Evolutionary conservation across 345 rosid genomes (phyloP), one percentile per base, ranked within the genome.

Genomic region (Rhodomyrtus tomentosa): DNA sequence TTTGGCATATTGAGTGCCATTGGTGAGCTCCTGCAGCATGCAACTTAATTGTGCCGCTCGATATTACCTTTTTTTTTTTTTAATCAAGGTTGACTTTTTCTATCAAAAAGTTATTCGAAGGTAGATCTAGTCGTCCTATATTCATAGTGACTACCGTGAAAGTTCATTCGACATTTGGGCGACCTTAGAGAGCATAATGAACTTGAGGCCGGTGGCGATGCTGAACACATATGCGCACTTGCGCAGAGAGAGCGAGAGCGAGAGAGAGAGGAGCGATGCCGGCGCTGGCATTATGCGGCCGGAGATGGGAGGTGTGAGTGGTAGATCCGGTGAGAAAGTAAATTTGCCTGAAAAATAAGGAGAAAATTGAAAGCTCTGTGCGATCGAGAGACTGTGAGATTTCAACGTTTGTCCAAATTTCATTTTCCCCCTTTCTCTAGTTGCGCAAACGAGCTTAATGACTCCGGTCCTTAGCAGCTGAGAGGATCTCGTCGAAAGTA

Each of bases 401-500:
- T 32, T 32, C 76, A 62, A 32, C 16, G 18, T 62, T 62, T 62
- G 42, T 32, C 42, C 0, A 29, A 62, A 32, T 62, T 68, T 20
- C 12, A 4, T 32, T 32, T 68, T 6, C 4, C 42, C 74, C 22
- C 42, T 62, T 62, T 16, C 42, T 62, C 74, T 9, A 36, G 18
- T 0, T 62, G 21, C 74, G 10, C 40, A 2, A 32, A 4, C 74
- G 22, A 16, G 42, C 22, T 7, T 4, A 16, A 36, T 29, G 20
- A 36, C 32, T 62, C 76, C 6, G 0, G 32, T 32, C 6, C 16
- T 20, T 0, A 32, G 24, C 0, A 32, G 42, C 0, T 7, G 12
- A 68, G 76, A 36, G 24, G 76, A 32, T 32, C 40, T 2, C 32
- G 24, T 32, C 7, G 27, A 32, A 62, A 62, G 10, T 62, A 29